phyloP scores from a whole-genome alignment of 2,329 filamentous ascomycete species.

The Paecilomyces dactylethromorphus region DNA sequence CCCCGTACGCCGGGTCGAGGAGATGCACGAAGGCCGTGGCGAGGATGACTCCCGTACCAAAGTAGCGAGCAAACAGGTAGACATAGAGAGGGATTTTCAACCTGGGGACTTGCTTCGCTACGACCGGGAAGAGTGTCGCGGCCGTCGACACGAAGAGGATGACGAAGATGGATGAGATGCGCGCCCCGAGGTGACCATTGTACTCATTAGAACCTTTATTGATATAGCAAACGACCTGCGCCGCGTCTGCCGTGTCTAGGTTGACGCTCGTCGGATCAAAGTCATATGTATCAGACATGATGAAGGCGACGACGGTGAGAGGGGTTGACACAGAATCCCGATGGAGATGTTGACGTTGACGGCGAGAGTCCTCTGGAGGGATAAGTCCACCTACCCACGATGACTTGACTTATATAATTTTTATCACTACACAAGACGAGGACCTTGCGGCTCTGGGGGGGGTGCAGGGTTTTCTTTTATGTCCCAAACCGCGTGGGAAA shows the following conservation, averaged over 20 bases:
- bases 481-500: background rate
- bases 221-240: slow-evolving; percentile 47
- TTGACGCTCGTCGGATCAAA: slow-evolving; percentile 40
- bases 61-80: slow-evolving; percentile 44
- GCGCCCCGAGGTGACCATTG: slow-evolving; percentile 42
- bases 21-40: slow-evolving; percentile 45
- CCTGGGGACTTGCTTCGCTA: slow-evolving; percentile 32
- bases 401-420: background rate
- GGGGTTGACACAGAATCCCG: background rate
- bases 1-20: slow-evolving; percentile 38
- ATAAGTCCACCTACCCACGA: background rate
- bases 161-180: slow-evolving; percentile 40
- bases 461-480: background rate
- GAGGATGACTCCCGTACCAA: slow-evolving; percentile 42
- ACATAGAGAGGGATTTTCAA: slow-evolving; percentile 36
- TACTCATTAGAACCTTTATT: slow-evolving; percentile 45
- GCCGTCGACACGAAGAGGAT: slow-evolving; percentile 36
- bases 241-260: slow-evolving; percentile 35
- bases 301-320: background rate
- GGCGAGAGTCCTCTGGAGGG: background rate
- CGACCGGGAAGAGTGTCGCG: slow-evolving; percentile 42
- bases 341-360: background rate
- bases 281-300: background rate
- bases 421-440: background rate
- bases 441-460: background rate